Evolutionary conservation across 345 rosid genomes (phyloP), one percentile per base, ranked within the genome.

Genomic region (Populus ilicifolia): DNA sequence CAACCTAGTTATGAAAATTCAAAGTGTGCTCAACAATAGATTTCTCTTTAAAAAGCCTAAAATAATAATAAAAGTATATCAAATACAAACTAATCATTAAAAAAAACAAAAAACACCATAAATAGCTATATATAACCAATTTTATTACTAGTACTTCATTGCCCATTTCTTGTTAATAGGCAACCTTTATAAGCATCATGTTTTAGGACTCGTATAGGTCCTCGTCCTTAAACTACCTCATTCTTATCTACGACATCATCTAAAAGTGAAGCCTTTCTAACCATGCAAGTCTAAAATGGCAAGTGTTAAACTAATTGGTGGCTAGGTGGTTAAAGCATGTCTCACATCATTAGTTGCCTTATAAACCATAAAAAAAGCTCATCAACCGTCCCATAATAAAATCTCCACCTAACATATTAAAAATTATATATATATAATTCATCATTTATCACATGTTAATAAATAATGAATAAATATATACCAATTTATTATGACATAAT

Each of bases 191-290:
- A 10, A 9, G 12, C 2, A 0, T 41, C 3, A 2, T 41, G 11
- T 41, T 11, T 41, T 41, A 0, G 44, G 44, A 41, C 10, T 41
- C 3, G 0, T 3, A 41, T 41, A 41, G 13, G 13, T 41, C 2
- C 11, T 41, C 11, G 0, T 41, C 0, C 44, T 41, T 41, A 2
- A 52, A 0, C 1, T 0, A 0, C 3, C 2, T 20, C 59, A 52
- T 52, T 20, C 23, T 5, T 1, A 6, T 0, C 59, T 20, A 20
- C 2, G 3, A 52, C 3, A 6, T 52, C 23, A 20, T 52, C 1
- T 52, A 52, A 1, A 52, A 18, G 2, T 20, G 4, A 52, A 52
- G 23, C n/a, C 4, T 52, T 1, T 8, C 0, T 8, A 7, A 20
- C 0, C 4, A 52, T 0, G 1, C 7, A 20, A 0, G 4, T 20